Evolutionary conservation across 768 basidiomycete genomes (phyloP), one percentile per base, ranked within the genome.

Genomic region (Imleria badia): DNA sequence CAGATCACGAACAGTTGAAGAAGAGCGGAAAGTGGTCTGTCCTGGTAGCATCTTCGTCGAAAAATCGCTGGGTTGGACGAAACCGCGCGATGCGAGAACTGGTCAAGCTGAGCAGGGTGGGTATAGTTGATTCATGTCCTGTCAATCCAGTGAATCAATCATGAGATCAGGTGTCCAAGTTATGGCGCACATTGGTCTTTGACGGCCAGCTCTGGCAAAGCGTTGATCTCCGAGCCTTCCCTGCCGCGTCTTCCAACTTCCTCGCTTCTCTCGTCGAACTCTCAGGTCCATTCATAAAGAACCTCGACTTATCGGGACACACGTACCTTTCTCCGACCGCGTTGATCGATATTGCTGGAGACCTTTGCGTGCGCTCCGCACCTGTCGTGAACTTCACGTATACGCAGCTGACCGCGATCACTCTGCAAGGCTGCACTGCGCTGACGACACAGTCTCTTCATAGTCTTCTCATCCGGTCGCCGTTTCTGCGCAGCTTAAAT

Each of bases 131-230:
- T 50, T 66, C 35, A 45, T 58, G 33, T 58, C 42, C 49, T 41
- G n/a, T 50, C 31, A 15, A 10, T 41, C 45, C 38, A 45, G 43
- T 67, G n/a, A 58, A 61, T 51, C 52, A 55, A 60, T 42, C 42
- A 12, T 57, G 59, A 56, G 41, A 35, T 62, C 58, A 93, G 89
- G 87, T 92, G 12, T 94, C 87, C 29, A 87, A 81, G 66, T 64
- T 76, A 11, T 96, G 93, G 92, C 84, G 81, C 48, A 67, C 73
- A 3, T 80, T 94, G 36, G 83, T 86, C 23, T 84, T 86, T 61
- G 94, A 96, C 67, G 93, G 93, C 14, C 89, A 93, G 63, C 77
- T 95, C n/a, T 95, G 94, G 94, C 63, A 72, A 41, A 66, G 79
- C 52, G 74, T 91, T 33, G 79, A 89, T 65, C 75, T 93, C 33